Evolutionary conservation across 805 yeast genomes (phyloP), one percentile per base, ranked within the genome.

Genomic region (Candida coquimbonensis): DNA sequence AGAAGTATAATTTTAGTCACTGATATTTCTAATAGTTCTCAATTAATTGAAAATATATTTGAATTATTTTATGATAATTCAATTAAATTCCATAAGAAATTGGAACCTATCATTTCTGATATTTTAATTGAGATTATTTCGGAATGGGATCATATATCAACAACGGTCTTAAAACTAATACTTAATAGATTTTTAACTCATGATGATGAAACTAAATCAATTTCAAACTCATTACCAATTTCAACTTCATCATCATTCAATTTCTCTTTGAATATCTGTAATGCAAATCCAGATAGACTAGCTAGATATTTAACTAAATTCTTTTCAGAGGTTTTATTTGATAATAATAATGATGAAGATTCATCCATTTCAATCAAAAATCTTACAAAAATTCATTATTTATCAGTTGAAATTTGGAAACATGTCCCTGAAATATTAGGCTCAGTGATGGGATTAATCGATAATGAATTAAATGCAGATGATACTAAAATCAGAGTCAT

Each of bases 401-500:
- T 87, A 32, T 66, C 82, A 0, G 65, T 81, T 2, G 82, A 81
- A 49, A 66, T 89, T 3, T 90, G 96, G 96, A 77, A 71, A 53
- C 72, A 77, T 43, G 81, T 80, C 0, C 96, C 96, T 0, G 93
- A 84, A 40, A 65, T 86, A 19, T 68, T 87, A 11, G 72, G 77
- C 4, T 78, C 93, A 1, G 83, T 85, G 0, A 77, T 86, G 72
- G 93, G 95, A 0, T 74, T 87, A 43, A 67, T 89, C 5, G 87
- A 86, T 52, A 88, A 86, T 55, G 95, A 89, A 53, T 65, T 89
- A 37, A 79, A 78, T 47, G 87, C 95, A 0, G 86, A 83, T 37
- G 76, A 80, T 52, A 79, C 77, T 29, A 62, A 69, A 14, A 69
- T 85, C 17, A 73, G 96, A 51, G 59, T 72, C 0, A 62, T 83